Evolutionary conservation across 495 filamentous ascomycete species (phyloP), one percentile per base, ranked within the genome.

Genomic region (Staphylotrichum tortipilum): DNA sequence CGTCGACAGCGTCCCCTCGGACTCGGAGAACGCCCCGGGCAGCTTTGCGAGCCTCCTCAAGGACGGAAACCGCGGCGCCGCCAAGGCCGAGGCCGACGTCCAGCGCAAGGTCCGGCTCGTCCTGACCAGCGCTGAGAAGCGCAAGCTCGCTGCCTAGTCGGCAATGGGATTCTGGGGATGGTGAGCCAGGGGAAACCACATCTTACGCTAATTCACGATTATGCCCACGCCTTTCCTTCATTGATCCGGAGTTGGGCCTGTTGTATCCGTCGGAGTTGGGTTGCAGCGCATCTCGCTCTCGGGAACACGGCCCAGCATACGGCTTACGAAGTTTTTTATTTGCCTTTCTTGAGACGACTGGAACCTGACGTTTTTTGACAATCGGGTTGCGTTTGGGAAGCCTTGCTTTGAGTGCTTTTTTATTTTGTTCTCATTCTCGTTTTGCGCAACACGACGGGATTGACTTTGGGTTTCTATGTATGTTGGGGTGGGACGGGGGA

Each of bases 111-210:
- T 84, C 42, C 83, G 88, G 76, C 79, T 95, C 64, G 84, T 96
- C 52, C 77, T 95, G 41, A 89, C 82, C 49, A 88, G 82, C 62
- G 87, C 86, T 49, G 89, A 94, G 71, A 95, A 95, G 80, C 84
- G 89, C 62, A 95, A 88, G 75, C 26, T 60, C 15, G 52, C 45
- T 43, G 54, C 50, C 33, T 60, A 54, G 35, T 38, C 47, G 40
- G 18, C 21, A 24, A 6, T 17, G 34, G 51, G 33, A 35, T 14
- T 23, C 43, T 18, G 50, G 41, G 23, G 29, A 35, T 38, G 38
- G 41, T 34, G 36, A 46, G 41, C 47, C 37, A 19, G 51, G 45
- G 49, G 48, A 50, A 55, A 44, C 51, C 44, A 48, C 44, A 47
- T 51, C 30, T 65, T 56, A 66, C 55, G 63, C 52, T 63, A 64